Conservation (phyloP, 805 yeast genomes). For the Pichia californica region DNA sequence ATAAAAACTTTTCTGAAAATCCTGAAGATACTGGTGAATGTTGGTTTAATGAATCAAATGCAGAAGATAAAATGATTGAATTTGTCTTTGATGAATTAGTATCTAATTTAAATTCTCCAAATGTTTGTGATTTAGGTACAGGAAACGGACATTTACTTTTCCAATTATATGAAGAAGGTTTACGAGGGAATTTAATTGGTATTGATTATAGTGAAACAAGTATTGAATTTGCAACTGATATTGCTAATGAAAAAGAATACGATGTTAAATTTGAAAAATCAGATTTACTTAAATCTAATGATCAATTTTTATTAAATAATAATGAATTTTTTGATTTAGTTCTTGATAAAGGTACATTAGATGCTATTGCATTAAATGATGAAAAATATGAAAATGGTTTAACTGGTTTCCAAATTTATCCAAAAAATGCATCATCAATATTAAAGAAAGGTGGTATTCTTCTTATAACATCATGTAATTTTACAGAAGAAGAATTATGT, state of each 20-base stretch:
- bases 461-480: slow-evolving; percentile 86
- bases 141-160: slow-evolving; percentile 92
- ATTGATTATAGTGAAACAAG: slow-evolving; percentile 83
- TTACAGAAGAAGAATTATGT: slow-evolving; percentile 73
- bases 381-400: slow-evolving; percentile 39
- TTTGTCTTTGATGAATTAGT: slow-evolving; percentile 41
- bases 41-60: slow-evolving; percentile 96
- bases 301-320: slow-evolving; percentile 26
- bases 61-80: slow-evolving; percentile 77
- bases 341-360: slow-evolving; percentile 92
- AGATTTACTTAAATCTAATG: slow-evolving; percentile 52
- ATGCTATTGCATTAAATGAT: slow-evolving; percentile 88
- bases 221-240: slow-evolving; percentile 62
- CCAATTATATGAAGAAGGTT: slow-evolving; percentile 55
- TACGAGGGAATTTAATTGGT: slow-evolving; percentile 51
- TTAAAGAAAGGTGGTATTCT: slow-evolving; percentile 55
- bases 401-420: slow-evolving; percentile 54
- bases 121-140: slow-evolving; percentile 80
- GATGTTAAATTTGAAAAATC: slow-evolving; percentile 52
- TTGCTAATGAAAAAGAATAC: slow-evolving; percentile 38
- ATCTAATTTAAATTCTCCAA: slow-evolving; percentile 18
- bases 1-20: slow-evolving; percentile 62
- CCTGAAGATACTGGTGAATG: slow-evolving; percentile 88
- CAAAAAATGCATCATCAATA: slow-evolving; percentile 48
- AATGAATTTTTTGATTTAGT: slow-evolving; percentile 57